A percentile compares a stretch with the other conserved stretches of the same genome.
Evolutionary conservation across 306 rosid genomes (phyloP).

Genomic region (Casuarina cunninghamiana): DNA sequence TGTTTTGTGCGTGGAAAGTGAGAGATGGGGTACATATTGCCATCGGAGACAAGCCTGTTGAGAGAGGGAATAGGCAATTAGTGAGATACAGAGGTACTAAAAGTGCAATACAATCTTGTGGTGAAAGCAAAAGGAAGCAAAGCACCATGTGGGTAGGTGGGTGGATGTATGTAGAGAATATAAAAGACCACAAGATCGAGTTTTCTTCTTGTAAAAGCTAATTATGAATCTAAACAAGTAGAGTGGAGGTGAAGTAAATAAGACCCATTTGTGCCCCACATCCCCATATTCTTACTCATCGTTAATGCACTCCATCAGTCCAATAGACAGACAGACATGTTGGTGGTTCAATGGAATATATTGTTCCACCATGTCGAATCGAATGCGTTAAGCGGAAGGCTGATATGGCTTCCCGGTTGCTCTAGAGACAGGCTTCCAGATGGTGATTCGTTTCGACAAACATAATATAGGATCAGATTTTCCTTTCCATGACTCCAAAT

Average conservation of each 20-base stretch:
- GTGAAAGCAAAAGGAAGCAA: neutral
- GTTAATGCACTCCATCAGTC: constrained; percentile 1
- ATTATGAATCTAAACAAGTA: neutral
- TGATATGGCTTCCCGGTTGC: neutral
- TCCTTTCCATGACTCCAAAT: neutral
- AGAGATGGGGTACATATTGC: neutral
- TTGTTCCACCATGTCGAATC: neutral
- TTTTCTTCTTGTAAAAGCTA: neutral
- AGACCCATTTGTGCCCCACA: neutral
- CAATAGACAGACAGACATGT: neutral
- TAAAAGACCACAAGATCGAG: neutral
- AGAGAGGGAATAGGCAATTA: neutral
- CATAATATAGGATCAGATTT: neutral
- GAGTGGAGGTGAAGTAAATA: neutral
- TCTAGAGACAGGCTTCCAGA: too few species aligned
- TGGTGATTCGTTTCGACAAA: too few species aligned
- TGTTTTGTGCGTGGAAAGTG: neutral
- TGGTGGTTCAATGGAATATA: neutral
- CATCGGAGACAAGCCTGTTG: neutral
- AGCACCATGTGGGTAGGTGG: neutral
- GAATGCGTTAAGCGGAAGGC: neutral
- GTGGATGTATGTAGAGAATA: neutral
- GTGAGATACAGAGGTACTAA: neutral
- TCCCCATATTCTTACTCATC: constrained; percentile 31
- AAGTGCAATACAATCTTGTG: neutral